phyloP scores from a whole-genome alignment of 768 basidiomycete genomes.

The Russula vinacea region DNA sequence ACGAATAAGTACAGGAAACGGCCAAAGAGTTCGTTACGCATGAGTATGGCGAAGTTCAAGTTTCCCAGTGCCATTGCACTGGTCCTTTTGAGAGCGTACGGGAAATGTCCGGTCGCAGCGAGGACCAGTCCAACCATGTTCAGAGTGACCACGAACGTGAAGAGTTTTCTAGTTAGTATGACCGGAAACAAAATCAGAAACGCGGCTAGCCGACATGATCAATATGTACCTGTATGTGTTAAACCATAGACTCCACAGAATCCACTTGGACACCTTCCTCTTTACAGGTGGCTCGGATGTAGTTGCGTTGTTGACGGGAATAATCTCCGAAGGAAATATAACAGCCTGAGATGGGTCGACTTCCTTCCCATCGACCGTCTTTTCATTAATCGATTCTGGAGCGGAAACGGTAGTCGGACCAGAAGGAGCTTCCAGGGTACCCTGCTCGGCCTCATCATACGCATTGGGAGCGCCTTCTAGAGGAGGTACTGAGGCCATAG shows the following conservation, averaged over 20 bases:
- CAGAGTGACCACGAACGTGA: constrained; percentile 33
- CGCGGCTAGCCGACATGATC: not conserved
- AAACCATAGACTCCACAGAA: constrained; percentile 67
- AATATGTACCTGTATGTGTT: constrained; percentile 65
- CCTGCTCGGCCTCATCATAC: constrained; percentile 37
- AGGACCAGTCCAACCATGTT: constrained; percentile 61
- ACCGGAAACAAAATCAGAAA: constrained; percentile 18
- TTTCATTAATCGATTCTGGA: not conserved
- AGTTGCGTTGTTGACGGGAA: constrained; percentile 34
- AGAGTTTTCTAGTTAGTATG: constrained; percentile 17
- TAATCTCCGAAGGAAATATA: constrained; percentile 37
- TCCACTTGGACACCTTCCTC: constrained; percentile 57
- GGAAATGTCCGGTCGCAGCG: constrained; percentile 62
- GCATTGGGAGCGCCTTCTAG: constrained; percentile 30
- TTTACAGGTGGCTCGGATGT: constrained; percentile 40
- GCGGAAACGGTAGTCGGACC: constrained; percentile 16
- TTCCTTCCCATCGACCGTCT: constrained; percentile 29
- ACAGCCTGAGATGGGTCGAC: not conserved
- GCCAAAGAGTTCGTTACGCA: constrained; percentile 81
- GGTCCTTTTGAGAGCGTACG: constrained; percentile 61
- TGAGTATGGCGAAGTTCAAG: constrained; percentile 64
- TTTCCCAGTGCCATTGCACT: constrained; percentile 76
- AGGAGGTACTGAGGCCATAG: constrained; percentile 30
- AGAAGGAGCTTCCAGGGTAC: constrained; percentile 29
- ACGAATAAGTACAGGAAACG: constrained; percentile 68